Evolutionary conservation across 768 basidiomycete genomes (phyloP), one percentile per base, ranked within the genome.

Genomic region (Pleurotus platypus): DNA sequence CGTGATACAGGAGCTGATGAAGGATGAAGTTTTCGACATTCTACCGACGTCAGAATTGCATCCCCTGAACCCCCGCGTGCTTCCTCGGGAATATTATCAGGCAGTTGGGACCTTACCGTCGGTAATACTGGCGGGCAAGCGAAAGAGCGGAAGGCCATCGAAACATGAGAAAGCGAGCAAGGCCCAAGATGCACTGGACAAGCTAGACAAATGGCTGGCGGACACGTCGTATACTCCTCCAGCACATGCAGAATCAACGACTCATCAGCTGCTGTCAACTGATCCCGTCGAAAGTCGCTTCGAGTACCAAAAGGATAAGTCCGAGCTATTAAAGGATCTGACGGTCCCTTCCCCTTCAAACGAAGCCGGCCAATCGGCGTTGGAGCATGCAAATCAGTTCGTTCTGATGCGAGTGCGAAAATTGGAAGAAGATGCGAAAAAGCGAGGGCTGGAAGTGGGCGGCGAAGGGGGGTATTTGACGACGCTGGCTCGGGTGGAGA

Each of bases 81-180:
- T 92, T 5, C 90, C 90, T 15, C 80, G 89, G 22, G 90, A 91
- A 70, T 83, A n/a, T 82, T 42, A 54, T 26, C 51, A 24, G 24
- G 20, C 51, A 12, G 13, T 54, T 42, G 51, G 16, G 12, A 59
- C 67, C 20, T 55, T 65, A 9, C 47, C 56, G 2, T 71, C 71
- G 5, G 49, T 59, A 2, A 58, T 57, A 13, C 63, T 55, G 22
- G 66, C 72, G 24, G 20, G 51, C 2, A 54, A 54, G 35, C 84
- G 78, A 67, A 81, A 82, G 66, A 85, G 78, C 65, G 88, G 88
- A 5, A 79, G 88, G 0, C 86, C 86, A 1, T 77, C 84, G 4
- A 85, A 75, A 62, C 77, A 81, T 3, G 87, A 87, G 46, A 84
- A 78, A 66, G 70, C 70, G 3, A 79, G 78, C 61, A 85, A 78